Base-by-base conservation (phyloP, 2,329 filamentous ascomycete genomes). In the Nemania sp. region DNA sequence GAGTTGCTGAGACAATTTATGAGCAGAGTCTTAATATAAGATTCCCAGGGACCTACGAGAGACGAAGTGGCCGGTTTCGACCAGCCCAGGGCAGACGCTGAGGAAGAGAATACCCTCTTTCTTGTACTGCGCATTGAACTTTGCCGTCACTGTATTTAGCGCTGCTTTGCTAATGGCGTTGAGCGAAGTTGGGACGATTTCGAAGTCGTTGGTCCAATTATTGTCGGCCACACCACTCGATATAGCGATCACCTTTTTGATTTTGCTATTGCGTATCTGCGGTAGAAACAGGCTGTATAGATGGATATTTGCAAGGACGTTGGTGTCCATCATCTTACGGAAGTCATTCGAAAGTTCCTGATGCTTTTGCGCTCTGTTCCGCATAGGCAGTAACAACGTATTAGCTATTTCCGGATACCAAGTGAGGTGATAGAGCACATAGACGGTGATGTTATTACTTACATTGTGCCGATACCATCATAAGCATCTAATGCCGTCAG, bases 231-330 rank as follows among this genome's bases (percentile, higher is more conserved):
- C 82, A 64, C 71, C 77, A 19, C 73, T 71, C 1, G 76, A 57
- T 57, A 74, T 63, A 0, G 69, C 56, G 0, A 60, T 56, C 1
- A 66, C 45, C 0, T 70, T 64, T 37, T 82, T 59, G 0, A 71
- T 69, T 15, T 66, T 61, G 4, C 82, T 76, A 40, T 79, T 76
- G 1, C 72, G 67, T 26, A 86, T 68, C 0, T 84, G 72, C 0
- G 83, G 81, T 1, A 80, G 40, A 62, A 81, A 83, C 1, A 76
- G 60, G 59, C 80, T 79, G 65, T 80, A 76, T 0, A 82, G 71
- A 56, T 83, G 74, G 49, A 84, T 69, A 44, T 79, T 75, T 36
- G 74, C 80, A 7, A 81, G 34, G 6, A 80, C 76, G 53, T 86
- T 86, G 34, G 31, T 14, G 11, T 54, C 19, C 3, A 54, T 17